These are phyloP conservation scores for Triticum timopheevii DNA, from an alignment of 176 grass and related monocot genomes.

Conservation along the genomic window DNA sequence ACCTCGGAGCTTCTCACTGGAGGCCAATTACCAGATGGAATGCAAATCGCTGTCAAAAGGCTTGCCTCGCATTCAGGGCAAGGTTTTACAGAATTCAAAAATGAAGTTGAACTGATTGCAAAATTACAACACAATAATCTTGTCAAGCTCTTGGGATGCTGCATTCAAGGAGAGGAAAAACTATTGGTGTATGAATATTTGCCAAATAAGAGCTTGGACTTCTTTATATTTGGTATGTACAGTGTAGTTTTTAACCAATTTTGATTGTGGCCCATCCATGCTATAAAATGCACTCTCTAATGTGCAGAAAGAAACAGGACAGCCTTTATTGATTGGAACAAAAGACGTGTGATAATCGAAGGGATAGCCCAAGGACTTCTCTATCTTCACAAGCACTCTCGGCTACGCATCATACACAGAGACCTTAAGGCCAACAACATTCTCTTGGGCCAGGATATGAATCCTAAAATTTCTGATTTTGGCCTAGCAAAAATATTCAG, in stretches of 20 bases:
- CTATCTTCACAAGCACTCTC: constrained; percentile 38
- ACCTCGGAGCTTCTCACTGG: too few species aligned
- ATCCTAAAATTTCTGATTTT: constrained; percentile 46
- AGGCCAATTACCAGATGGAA: constrained; percentile 5
- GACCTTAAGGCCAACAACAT: constrained; percentile 40
- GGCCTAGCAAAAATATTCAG: constrained; percentile 32
- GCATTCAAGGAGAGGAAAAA: constrained; percentile 24
- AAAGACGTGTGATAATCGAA: constrained; percentile 9
- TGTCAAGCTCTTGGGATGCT: constrained; percentile 9
- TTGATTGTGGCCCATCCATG: not conserved
- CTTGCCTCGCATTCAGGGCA: constrained; percentile 21
- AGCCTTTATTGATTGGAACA: constrained; percentile 19
- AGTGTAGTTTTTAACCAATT: not conserved
- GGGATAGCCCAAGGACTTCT: constrained; percentile 41
- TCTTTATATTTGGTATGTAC: constrained; percentile 20
- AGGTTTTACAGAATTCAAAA: constrained; percentile 23
- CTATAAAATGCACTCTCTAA: not conserved
- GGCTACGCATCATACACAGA: constrained; percentile 15
- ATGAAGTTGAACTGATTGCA: constrained; percentile 35
- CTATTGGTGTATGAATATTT: constrained; percentile 31
- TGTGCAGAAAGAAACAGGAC: constrained; percentile 6
- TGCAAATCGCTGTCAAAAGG: constrained; percentile 21
- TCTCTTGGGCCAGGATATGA: constrained; percentile 31
- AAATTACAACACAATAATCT: constrained; percentile 33
- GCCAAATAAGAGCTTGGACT: constrained; percentile 32